Base-by-base conservation (phyloP, 1,139 yeast genomes). In the Kurtzmaniella quercitrusa region DNA sequence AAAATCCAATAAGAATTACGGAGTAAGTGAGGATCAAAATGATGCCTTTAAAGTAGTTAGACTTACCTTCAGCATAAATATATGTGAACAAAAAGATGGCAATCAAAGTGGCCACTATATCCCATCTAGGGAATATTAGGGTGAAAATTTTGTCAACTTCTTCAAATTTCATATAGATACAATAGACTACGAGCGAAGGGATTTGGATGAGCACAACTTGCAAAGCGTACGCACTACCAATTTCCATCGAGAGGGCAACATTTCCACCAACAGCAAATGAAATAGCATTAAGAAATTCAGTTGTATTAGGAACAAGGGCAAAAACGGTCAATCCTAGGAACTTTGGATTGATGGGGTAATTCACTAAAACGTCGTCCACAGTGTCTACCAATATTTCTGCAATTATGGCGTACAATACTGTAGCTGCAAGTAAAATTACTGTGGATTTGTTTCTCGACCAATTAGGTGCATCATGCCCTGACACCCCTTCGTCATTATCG, bases 261-360 rank as follows among this genome's bases (percentile, higher is more conserved):
- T 93, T 93, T 2, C 98, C 99, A 52, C 94, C 82, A 56, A 89
- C 81, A 0, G 99, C 98, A 70, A 93, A 93, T 12, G 97, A 90
- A 48, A 93, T 91, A 56, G 98, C 99, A 64, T 93, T 94, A 50
- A 94, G 75, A 58, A 93, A 94, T 65, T 93, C 98, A 0, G 99
- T 93, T 4, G 98, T 90, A 59, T 91, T 93, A 11, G 98, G 98
- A 29, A 94, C 97, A 44, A 94, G 70, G 0, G 98, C 98, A 69
- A 94, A 93, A 1, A 93, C 86, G 0, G 98, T 91, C 50, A 93
- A 75, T 6, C 98, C 98, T 41, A 94, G 73, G 59, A 93, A 84
- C 61, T 93, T 93, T 17, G 96, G 96, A 56, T 87, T 81, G 39
- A 90, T 83, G 16, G 94, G 87, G 59, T 79, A 83, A 52, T 81